A percentile compares a stretch with the other conserved stretches of the same genome.
phyloP scores from a whole-genome alignment of 345 rosid species.

The Orychophragmus violaceus region DNA sequence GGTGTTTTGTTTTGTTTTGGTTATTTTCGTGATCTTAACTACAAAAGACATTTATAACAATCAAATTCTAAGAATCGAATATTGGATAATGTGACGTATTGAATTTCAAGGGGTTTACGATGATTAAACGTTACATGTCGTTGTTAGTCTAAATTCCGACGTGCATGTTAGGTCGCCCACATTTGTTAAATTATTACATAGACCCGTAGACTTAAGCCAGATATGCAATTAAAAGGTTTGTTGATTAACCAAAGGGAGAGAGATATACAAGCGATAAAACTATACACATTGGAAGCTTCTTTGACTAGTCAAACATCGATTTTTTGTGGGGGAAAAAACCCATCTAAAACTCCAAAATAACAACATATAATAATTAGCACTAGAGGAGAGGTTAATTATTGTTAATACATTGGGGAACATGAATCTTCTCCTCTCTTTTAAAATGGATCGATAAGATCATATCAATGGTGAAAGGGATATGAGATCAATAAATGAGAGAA shows the following conservation, averaged over 20 bases:
- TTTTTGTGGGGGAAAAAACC: too few species aligned
- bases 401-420: conserved; percentile 23
- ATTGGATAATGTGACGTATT: conserved; percentile 8
- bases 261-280: not conserved
- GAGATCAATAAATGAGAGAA: conserved; percentile 24
- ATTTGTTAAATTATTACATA: conserved; percentile 8
- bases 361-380: conserved; percentile 10
- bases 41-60: not conserved
- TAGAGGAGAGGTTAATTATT: conserved; percentile 14
- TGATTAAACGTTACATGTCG: conserved; percentile 6
- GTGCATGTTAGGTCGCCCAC: conserved; percentile 26
- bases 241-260: conserved; percentile 6
- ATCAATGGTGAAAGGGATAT: conserved; percentile 24
- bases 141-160: conserved; percentile 21
- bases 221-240: conserved; percentile 8
- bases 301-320: conserved; percentile 17
- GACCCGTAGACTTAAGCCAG: conserved; percentile 26
- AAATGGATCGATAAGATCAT: conserved; percentile 29
- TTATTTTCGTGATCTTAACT: too few species aligned
- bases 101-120: not conserved
- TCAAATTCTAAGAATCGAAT: not conserved
- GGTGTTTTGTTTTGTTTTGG: too few species aligned
- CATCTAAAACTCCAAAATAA: conserved; percentile 25
- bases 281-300: conserved; percentile 24
- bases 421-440: not conserved